A percentile compares a stretch with the other conserved stretches of the same genome.
phyloP scores from a whole-genome alignment of 345 rosid species.

The Barbarea vulgaris region DNA sequence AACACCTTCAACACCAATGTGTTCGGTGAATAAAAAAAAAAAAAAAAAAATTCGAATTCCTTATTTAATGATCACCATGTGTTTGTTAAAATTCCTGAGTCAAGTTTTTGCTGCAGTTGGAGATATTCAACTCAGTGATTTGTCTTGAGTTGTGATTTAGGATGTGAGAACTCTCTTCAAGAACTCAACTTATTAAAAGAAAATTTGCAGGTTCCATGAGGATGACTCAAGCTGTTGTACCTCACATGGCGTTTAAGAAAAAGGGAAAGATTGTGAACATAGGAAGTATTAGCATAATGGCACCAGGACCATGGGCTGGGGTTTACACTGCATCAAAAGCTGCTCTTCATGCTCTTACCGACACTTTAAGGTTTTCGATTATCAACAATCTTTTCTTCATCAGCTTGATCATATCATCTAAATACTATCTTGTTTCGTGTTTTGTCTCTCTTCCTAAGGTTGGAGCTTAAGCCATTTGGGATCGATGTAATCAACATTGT shows the following conservation, averaged over 20 bases:
- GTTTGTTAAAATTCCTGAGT: conserved; percentile 32
- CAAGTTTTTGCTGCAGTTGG: neutral
- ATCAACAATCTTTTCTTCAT: neutral
- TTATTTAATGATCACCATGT: conserved; percentile 13
- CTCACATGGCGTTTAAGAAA: conserved; percentile 78
- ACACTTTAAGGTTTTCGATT: conserved; percentile 63
- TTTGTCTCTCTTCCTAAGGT: conserved; percentile 42
- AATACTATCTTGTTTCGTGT: neutral
- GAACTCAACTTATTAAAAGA: neutral
- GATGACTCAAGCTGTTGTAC: conserved; percentile 81
- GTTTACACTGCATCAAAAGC: conserved; percentile 85
- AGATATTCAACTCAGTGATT: too few relatives aligned
- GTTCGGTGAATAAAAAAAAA: conserved; percentile 60
- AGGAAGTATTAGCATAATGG: conserved; percentile 64
- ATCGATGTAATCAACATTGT: conserved; percentile 73
- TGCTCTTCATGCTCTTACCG: conserved; percentile 82
- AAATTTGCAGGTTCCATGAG: conserved; percentile 67
- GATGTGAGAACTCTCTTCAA: neutral
- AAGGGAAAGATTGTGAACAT: conserved; percentile 76
- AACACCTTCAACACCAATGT: conserved; percentile 77
- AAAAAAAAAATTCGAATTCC: neutral
- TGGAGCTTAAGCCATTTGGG: conserved; percentile 84
- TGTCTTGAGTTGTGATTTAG: too few relatives aligned
- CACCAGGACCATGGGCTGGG: conserved; percentile 82
- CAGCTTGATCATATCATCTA: conserved; percentile 11